phyloP scores from a whole-genome alignment of 2,329 filamentous ascomycete species.

The Cladophialophora carrionii region DNA sequence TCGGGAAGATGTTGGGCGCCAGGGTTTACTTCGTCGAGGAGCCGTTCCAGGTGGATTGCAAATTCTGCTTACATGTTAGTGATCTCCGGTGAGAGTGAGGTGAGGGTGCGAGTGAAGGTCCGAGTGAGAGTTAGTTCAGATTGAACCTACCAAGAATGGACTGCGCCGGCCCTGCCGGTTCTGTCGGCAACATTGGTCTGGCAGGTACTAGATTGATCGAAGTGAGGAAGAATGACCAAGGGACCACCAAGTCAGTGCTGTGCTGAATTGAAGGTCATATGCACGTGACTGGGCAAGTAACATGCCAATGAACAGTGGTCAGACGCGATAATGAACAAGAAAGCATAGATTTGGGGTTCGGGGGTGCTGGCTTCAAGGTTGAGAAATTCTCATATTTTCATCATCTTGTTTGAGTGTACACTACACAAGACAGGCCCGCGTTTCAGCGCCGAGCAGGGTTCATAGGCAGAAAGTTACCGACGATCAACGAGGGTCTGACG shows the following conservation, averaged over 20 bases:
- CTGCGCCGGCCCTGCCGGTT: slow-evolving; percentile 20
- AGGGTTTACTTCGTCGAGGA: slow-evolving; percentile 13
- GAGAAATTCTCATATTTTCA: background rate
- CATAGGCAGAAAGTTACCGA: slow-evolving; percentile 94
- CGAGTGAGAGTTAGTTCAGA: background rate
- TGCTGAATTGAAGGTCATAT: background rate
- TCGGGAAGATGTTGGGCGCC: slow-evolving; percentile 25
- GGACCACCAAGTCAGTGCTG: background rate
- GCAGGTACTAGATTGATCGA: background rate
- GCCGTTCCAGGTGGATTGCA: slow-evolving; percentile 33
- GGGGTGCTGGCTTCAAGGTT: background rate
- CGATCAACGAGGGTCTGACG: slow-evolving; percentile 82
- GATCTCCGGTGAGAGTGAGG: background rate
- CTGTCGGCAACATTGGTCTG: slow-evolving; percentile 22
- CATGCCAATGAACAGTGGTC: background rate
- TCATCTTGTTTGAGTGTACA: slow-evolving; percentile 20
- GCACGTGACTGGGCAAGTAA: background rate
- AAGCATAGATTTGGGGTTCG: background rate
- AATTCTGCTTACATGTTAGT: slow-evolving; percentile 37
- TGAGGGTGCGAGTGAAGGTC: too few species aligned
- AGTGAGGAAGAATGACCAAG: background rate
- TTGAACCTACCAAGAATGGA: slow-evolving; percentile 28
- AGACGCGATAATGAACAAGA: background rate
- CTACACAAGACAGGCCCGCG: background rate
- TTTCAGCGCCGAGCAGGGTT: slow-evolving; percentile 36